Conservation (phyloP, 345 rosid species). For the Pistacia atlantica region DNA sequence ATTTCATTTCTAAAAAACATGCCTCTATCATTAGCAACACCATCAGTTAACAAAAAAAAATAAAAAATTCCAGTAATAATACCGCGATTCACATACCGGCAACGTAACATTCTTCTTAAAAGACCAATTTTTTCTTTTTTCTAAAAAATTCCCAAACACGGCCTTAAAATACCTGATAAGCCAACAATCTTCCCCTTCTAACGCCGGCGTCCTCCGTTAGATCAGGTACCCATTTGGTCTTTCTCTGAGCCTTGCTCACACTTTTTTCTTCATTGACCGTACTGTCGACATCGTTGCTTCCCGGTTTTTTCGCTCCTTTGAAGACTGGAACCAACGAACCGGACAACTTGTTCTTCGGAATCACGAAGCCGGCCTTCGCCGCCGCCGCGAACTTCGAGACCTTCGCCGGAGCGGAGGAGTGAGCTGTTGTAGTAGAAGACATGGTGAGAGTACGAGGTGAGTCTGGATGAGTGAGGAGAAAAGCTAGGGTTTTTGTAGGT, state of each 20-base stretch:
- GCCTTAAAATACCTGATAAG: slow-evolving; percentile 70
- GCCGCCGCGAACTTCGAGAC: slow-evolving; percentile 74
- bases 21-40: no score
- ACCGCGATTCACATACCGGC: background rate
- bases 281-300: slow-evolving; percentile 26
- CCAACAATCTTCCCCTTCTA: slow-evolving; percentile 61
- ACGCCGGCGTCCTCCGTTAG: slow-evolving; percentile 61
- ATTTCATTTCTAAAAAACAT: no score
- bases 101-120: background rate
- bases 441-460: slow-evolving; percentile 34
- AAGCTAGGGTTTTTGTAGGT: slow-evolving; percentile 13
- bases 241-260: slow-evolving; percentile 53
- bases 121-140: no score
- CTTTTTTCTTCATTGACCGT: slow-evolving; percentile 44
- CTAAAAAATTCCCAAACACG: background rate
- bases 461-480: slow-evolving; percentile 26
- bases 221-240: slow-evolving; percentile 92
- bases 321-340: slow-evolving; percentile 80
- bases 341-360: slow-evolving; percentile 86
- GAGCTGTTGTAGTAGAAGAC: slow-evolving; percentile 36
- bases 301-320: slow-evolving; percentile 44
- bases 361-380: slow-evolving; percentile 81
- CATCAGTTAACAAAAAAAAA: no score
- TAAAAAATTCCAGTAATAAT: background rate
- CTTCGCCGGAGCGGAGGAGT: slow-evolving; percentile 25